Conservation (phyloP, 192 early-diverging fungal genomes). For the Entomortierella lignicola region DNA sequence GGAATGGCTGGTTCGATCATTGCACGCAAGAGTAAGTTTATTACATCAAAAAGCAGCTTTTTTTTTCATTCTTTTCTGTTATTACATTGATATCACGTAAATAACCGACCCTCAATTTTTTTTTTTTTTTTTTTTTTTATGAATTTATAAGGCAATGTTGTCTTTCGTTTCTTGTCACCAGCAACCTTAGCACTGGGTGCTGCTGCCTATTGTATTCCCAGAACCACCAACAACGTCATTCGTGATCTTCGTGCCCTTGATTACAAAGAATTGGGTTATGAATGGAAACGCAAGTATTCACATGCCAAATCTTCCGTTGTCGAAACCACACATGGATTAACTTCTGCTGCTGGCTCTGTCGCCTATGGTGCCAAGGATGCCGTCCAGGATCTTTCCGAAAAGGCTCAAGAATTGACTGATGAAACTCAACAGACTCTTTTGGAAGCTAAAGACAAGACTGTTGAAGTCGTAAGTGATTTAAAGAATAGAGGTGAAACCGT, state of each 20-base stretch:
- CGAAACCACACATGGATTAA: slow-evolving; percentile 16
- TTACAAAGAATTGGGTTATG: slow-evolving; percentile 22
- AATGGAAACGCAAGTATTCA: slow-evolving; percentile 24
- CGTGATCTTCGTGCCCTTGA: slow-evolving; percentile 23
- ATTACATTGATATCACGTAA: no score
- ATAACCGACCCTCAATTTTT: background rate
- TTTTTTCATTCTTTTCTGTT: no score
- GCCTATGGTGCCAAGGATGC: slow-evolving; percentile 18
- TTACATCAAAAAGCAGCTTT: no score
- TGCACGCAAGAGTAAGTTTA: slow-evolving; percentile 41
- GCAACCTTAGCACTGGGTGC: slow-evolving; percentile 28
- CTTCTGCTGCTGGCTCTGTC: slow-evolving; percentile 6
- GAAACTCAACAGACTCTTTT: slow-evolving; percentile 18
- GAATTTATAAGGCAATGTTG: slow-evolving; percentile 19
- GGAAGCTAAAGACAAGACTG: slow-evolving; percentile 35
- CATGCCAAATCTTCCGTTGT: slow-evolving; percentile 23
- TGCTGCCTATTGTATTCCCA: slow-evolving; percentile 42
- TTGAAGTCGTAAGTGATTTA: slow-evolving; percentile 25
- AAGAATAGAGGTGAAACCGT: slow-evolving; percentile 6
- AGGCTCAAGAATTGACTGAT: slow-evolving; percentile 28
- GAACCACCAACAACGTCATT: slow-evolving; percentile 45
- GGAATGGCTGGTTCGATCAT: slow-evolving; percentile 33
- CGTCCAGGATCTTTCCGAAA: slow-evolving; percentile 24
- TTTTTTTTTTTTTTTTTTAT: slow-evolving; percentile 16
- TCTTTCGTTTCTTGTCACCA: slow-evolving; percentile 38